These are phyloP conservation scores for Dactylonectria macrodidyma DNA, from an alignment of 2,329 filamentous ascomycete species.

Conservation along the genomic window DNA sequence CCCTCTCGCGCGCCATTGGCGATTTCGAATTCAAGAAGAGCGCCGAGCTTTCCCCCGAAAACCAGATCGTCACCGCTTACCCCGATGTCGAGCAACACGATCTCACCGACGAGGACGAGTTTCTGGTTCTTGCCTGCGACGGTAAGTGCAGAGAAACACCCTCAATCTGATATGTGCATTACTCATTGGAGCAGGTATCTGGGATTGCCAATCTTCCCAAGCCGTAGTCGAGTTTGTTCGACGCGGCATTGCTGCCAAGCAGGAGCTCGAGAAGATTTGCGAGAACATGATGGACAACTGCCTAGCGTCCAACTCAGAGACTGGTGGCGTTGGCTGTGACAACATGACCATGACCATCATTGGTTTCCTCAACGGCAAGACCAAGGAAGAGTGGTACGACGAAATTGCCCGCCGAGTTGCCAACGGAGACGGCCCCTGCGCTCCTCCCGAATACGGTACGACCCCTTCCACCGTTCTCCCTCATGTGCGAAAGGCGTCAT, in stretches of 20 bases:
- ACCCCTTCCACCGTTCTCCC: constrained; percentile 60
- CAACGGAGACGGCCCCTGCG: constrained; percentile 97
- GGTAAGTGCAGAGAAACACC: constrained; percentile 68
- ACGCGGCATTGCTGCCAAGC: constrained; percentile 95
- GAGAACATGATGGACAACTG: constrained; percentile 99
- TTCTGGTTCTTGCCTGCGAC: constrained; percentile 92
- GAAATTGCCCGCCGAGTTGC: constrained; percentile 94
- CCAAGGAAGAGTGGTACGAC: constrained; percentile 98
- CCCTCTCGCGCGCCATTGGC: constrained; percentile 95
- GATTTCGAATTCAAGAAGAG: constrained; percentile 99
- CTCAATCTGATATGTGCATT: constrained; percentile 31
- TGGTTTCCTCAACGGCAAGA: constrained; percentile 90
- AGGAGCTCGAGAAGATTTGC: constrained; percentile 94
- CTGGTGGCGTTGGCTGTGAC: constrained; percentile 96
- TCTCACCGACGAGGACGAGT: constrained; percentile 93
- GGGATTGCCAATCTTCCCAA: constrained; percentile 99
- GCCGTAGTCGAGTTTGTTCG: constrained; percentile 97
- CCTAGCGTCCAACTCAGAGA: constrained; percentile 96
- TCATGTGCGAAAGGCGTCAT: constrained; percentile 8
- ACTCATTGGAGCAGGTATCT: constrained; percentile 80
- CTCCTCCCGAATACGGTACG: constrained; percentile 99
- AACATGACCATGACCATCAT: constrained; percentile 99
- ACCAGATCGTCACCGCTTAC: constrained; percentile 97
- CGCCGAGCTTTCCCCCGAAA: constrained; percentile 95
- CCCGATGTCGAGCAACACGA: constrained; percentile 95